Conservation (phyloP, 495 filamentous ascomycete genomes). For the Cercophora samala region DNA sequence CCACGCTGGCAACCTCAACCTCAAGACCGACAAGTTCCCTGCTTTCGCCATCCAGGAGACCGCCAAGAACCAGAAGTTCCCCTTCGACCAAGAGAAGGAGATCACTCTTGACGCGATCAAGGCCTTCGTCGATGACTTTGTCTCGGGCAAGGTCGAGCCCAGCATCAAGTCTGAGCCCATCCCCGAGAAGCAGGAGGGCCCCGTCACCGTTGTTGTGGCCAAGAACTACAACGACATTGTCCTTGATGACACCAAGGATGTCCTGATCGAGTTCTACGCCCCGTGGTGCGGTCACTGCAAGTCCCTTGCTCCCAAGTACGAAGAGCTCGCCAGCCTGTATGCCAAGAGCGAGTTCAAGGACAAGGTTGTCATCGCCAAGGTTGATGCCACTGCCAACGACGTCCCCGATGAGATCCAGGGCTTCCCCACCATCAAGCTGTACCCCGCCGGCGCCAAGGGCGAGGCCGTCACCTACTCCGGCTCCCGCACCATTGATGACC, state of each 20-base stretch:
- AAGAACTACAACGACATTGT: slow-evolving; percentile 92
- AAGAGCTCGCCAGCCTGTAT: slow-evolving; percentile 84
- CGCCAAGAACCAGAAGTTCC: slow-evolving; percentile 95
- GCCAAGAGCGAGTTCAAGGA: slow-evolving; percentile 65
- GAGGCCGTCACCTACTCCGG: slow-evolving; percentile 83
- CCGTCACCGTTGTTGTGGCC: slow-evolving; percentile 86
- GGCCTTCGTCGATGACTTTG: slow-evolving; percentile 83
- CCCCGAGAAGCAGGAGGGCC: slow-evolving; percentile 89
- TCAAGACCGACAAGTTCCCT: slow-evolving; percentile 90
- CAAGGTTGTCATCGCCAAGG: slow-evolving; percentile 93
- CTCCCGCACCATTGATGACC: slow-evolving; percentile 86
- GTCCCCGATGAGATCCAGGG: slow-evolving; percentile 94
- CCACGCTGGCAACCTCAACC: slow-evolving; percentile 95
- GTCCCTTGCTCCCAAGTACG: slow-evolving; percentile 83
- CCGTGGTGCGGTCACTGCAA: slow-evolving; percentile 99
- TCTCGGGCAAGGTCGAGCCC: slow-evolving; percentile 83
- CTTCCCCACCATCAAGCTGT: slow-evolving; percentile 99
- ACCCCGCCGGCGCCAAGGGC: slow-evolving; percentile 83
- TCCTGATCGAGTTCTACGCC: slow-evolving; percentile 96
- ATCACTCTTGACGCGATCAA: slow-evolving; percentile 71
- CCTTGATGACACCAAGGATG: slow-evolving; percentile 91
- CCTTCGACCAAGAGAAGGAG: slow-evolving; percentile 81
- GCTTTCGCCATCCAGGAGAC: slow-evolving; percentile 98
- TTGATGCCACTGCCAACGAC: slow-evolving; percentile 95
- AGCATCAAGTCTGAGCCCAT: slow-evolving; percentile 98